Evolutionary conservation across 257 asterid species (phyloP), one percentile per base, ranked within the genome.

Genomic region (Ocimum tenuiflorum): DNA sequence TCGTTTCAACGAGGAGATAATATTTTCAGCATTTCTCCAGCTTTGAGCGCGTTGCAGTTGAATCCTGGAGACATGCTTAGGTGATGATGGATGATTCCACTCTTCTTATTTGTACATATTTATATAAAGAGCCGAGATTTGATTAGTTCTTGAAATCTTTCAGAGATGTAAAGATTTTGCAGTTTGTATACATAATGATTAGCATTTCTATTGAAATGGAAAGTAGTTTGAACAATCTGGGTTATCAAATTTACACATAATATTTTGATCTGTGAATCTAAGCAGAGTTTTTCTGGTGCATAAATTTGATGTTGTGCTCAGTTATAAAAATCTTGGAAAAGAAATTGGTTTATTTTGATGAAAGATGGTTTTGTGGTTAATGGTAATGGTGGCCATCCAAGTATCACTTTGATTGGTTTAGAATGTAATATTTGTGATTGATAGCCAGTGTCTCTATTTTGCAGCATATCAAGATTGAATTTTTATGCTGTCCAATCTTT

Each of bases 61-160:
- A 42, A 77, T 35, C 29, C 83, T 41, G 83, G 83, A 33, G 92
- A 88, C 65, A 86, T 86, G 96, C 92, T 88, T 57, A 81, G 95
- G 82, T 88, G 73, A 83, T 48, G 38, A 27, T 27, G 31, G 31
- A 27, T 27, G 31, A 27, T 7, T 7, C 6, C 36, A 2, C 3
- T 5, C 7, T 31, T 31, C 3, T 0, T 1, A 4, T 31, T 31
- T 1, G 36, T 27, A 27, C 31, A 27, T 27, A 27, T 27, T 27
- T 27, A 31, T 31, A 4, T 31, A 13, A 20, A 19, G 15, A 11
- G 33, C 23, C 29, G 33, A 18, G 42, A 54, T 67, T 55, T 15
- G 38, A 53, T 42, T n/a, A 15, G 49, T 46, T 57, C 53, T 59
- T 23, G 60, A 69, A n/a, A 47, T 36, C 22, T 23, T 67, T 67